These are phyloP conservation scores for Russula sp. DNA, from an alignment of 768 basidiomycete species.

Conservation along the genomic window DNA sequence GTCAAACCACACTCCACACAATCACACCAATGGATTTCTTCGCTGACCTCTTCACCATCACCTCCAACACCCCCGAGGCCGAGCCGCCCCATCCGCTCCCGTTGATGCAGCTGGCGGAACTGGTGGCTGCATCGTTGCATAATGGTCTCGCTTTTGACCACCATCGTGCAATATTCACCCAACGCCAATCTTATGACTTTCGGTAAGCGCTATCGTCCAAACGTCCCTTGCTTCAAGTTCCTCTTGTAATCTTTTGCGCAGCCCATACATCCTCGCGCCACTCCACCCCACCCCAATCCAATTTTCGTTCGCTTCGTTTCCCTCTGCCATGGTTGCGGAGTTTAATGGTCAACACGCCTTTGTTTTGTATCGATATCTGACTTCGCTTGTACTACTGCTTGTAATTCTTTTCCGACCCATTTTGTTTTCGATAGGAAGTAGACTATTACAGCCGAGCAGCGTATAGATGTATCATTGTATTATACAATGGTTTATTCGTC, in stretches of 20 bases:
- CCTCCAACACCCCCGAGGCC: neutral
- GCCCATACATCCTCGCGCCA: neutral
- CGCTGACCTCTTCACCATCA: neutral
- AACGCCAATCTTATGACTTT: neutral
- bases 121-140: neutral
- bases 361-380: neutral
- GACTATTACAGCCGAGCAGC: neutral
- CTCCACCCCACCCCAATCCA: neutral
- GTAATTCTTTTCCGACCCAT: neutral
- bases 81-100: constrained; percentile 1
- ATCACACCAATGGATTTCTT: constrained; percentile 8
- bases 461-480: neutral
- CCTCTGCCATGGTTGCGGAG: neutral
- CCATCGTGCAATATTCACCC: neutral
- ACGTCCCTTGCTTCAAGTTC: neutral
- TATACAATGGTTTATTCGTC: neutral
- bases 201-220: neutral
- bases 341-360: constrained; percentile 9
- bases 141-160: neutral
- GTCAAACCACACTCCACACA: neutral
- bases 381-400: neutral
- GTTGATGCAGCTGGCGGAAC: neutral
- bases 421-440: neutral
- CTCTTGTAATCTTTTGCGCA: neutral
- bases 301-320: neutral